These are phyloP conservation scores for Lojkania enalia DNA, from an alignment of 2,329 filamentous ascomycete species.

Conservation along the genomic window DNA sequence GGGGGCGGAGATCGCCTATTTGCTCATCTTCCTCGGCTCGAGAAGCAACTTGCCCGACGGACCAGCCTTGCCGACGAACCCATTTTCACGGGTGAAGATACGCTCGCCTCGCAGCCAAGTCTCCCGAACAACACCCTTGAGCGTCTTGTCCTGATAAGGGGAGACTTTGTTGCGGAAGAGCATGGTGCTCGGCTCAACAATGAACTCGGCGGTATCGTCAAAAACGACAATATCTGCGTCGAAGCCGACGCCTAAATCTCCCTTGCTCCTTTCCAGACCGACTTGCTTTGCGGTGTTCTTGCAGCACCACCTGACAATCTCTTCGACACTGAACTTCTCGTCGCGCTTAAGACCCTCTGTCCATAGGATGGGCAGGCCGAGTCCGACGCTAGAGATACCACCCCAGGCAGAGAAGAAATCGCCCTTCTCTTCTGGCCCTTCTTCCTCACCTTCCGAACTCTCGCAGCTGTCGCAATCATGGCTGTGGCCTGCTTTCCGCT, in stretches of 20 bases:
- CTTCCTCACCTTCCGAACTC: constrained; percentile 34
- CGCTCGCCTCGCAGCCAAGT: constrained; percentile 80
- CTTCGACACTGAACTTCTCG: constrained; percentile 62
- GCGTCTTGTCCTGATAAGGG: constrained; percentile 80
- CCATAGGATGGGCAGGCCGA: constrained; percentile 89
- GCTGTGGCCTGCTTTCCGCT: constrained; percentile 35
- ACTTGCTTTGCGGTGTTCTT: constrained; percentile 87
- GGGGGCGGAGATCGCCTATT: constrained; percentile 10
- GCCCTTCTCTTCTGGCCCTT: constrained; percentile 57
- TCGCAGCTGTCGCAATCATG: constrained; percentile 42
- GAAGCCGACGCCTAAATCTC: constrained; percentile 76
- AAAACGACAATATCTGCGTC: constrained; percentile 94
- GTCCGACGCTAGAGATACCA: constrained; percentile 89
- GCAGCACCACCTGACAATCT: constrained; percentile 84
- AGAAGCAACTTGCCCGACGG: constrained; percentile 56
- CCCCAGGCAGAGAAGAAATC: constrained; percentile 98
- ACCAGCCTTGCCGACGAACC: constrained; percentile 62
- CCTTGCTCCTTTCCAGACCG: constrained; percentile 78
- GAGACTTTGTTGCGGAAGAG: constrained; percentile 92
- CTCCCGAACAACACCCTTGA: constrained; percentile 78
- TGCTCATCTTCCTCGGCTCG: constrained; percentile 48
- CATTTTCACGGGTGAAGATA: constrained; percentile 71
- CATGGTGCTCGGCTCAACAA: constrained; percentile 73
- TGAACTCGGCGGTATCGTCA: constrained; percentile 79
- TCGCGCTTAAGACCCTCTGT: constrained; percentile 70